Evolutionary conservation across 192 early-diverging fungal genomes (phyloP).

Genomic region (Powellomyces hirtus): DNA sequence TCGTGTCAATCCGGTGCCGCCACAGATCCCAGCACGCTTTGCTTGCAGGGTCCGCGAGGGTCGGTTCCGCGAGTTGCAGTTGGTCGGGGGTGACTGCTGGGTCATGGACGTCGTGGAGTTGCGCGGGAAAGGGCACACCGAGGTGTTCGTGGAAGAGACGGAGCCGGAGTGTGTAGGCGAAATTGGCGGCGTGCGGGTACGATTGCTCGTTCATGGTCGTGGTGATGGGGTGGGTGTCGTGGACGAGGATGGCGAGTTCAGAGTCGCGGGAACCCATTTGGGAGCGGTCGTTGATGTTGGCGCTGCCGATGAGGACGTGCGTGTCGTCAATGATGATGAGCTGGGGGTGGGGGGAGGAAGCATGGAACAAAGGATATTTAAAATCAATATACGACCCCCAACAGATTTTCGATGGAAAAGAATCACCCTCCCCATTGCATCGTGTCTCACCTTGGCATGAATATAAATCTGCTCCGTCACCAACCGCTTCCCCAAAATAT

Average conservation of each 20-base stretch:
- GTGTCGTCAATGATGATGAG: slow-evolving; percentile 86
- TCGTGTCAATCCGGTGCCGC: slow-evolving; percentile 60
- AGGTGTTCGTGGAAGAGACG: slow-evolving; percentile 81
- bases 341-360: slow-evolving; percentile 37
- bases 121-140: slow-evolving; percentile 52
- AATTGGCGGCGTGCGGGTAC: slow-evolving; percentile 65
- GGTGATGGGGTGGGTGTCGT: slow-evolving; percentile 65
- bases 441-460: slow-evolving; percentile 54
- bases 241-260: slow-evolving; percentile 82
- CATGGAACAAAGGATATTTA: background rate
- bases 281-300: slow-evolving; percentile 92
- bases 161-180: slow-evolving; percentile 72
- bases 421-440: background rate
- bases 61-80: background rate
- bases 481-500: slow-evolving; percentile 51
- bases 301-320: slow-evolving; percentile 78
- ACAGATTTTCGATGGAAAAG: background rate
- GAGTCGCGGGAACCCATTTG: slow-evolving; percentile 83
- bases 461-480: slow-evolving; percentile 85
- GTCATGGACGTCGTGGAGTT: slow-evolving; percentile 15
- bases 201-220: slow-evolving; percentile 73
- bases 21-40: slow-evolving; percentile 64
- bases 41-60: slow-evolving; percentile 61
- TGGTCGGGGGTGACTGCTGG: background rate
- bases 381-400: background rate